Evolutionary conservation across 2,329 filamentous ascomycete species (phyloP).

Genomic region (Fusarium albosuccineum): DNA sequence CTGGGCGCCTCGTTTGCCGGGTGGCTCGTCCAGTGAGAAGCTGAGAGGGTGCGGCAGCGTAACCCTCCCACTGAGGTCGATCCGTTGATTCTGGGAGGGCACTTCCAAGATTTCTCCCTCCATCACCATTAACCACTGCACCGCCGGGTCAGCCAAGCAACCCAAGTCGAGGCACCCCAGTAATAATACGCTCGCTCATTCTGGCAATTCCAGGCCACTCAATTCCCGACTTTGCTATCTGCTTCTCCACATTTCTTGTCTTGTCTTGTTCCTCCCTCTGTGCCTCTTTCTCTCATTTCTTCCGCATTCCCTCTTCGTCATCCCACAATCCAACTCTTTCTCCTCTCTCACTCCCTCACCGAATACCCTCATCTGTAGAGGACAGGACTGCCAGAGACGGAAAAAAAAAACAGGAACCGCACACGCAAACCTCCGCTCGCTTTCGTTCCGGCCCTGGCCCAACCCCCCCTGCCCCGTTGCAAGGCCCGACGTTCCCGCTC

Average conservation of each 20-base stretch:
- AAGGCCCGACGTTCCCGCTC: slow-evolving; percentile 32
- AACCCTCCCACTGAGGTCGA: slow-evolving; percentile 7
- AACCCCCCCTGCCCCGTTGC: slow-evolving; percentile 10
- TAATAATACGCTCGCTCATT: neutral
- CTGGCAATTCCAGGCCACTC: slow-evolving; percentile 7
- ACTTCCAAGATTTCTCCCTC: slow-evolving; percentile 23
- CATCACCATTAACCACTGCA: neutral
- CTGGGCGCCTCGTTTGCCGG: slow-evolving; percentile 15
- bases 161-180: neutral
- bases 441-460: slow-evolving; percentile 2
- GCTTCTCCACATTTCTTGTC: slow-evolving; percentile 1
- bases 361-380: neutral
- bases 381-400: neutral
- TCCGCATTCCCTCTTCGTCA: slow-evolving; percentile 22
- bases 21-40: slow-evolving; percentile 23
- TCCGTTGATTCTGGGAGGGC: slow-evolving; percentile 6
- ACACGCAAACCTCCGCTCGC: slow-evolving; percentile 13
- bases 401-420: slow-evolving; percentile 12
- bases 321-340: slow-evolving; percentile 22
- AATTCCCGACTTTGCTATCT: slow-evolving; percentile 1
- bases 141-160: neutral
- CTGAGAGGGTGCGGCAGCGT: slow-evolving; percentile 10
- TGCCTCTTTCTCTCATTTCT: slow-evolving; percentile 23
- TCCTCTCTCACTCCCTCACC: neutral
- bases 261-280: slow-evolving; percentile 5